Evolutionary conservation across 768 basidiomycete species (phyloP), one percentile per base, ranked within the genome.

Genomic region (Xerocomus brunneocitrinus): DNA sequence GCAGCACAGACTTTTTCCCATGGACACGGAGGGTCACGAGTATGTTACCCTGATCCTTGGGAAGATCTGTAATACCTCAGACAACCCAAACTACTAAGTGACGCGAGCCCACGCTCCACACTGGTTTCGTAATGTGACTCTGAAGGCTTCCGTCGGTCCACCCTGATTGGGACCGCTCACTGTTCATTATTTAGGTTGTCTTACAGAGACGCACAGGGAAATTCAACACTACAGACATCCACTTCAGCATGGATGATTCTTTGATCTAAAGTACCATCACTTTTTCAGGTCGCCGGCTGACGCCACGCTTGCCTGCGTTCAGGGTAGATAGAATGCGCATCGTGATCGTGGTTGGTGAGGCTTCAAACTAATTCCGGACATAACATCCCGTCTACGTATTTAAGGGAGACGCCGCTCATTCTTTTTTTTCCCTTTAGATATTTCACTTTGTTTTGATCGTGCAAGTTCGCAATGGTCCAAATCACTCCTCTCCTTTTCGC

Each of bases 401-500:
- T 47, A 55, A 63, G 24, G 42, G 16, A 14, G 44, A 27, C 7
- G 6, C 19, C 19, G 19, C 8, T 14, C 25, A 22, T 9, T 36
- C 25, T 10, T 27, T 22, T 12, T 32, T n/a, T 7, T 27, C 25
- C 9, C 13, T n/a, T 43, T 40, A 31, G 4, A 25, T 7, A 12
- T 4, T 7, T 5, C 44, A 19, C 16, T 39, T 41, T 27, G 3
- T 31, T 30, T 42, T 40, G 31, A 27, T 5, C 31, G 8, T 27
- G 6, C 16, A 19, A 19, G 19, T 36, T 22, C 24, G 50, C 28
- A 40, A 67, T 66, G 66, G 64, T 67, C 46, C 58, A 56, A 55
- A 58, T 60, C 32, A 2, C 54, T 10, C 36, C 66, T 5, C 47
- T 66, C 58, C 47, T 66, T 56, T 24, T 43, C 2, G 46, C 45